phyloP scores from a whole-genome alignment of 2,329 filamentous ascomycete genomes.

The Diaporthe sp. region DNA sequence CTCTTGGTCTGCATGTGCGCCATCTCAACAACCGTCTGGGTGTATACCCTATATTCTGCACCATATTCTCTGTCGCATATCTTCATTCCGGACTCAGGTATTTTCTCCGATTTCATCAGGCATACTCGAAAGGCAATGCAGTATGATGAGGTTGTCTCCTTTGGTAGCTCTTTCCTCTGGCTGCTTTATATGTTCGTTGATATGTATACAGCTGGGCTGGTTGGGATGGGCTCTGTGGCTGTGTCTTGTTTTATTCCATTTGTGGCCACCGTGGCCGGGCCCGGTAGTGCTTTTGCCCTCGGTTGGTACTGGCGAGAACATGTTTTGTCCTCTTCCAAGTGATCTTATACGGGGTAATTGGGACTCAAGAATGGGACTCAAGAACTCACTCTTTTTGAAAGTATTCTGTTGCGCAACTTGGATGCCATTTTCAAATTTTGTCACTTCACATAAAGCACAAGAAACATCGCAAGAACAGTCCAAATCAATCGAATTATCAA shows the following conservation, averaged over 20 bases:
- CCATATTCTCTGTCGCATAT: not conserved
- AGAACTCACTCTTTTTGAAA: too few species aligned
- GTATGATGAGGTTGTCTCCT: slow-evolving; percentile 34
- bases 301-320: slow-evolving; percentile 9
- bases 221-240: not conserved
- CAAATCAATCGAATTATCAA: too few species aligned
- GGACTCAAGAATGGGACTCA: too few species aligned
- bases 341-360: too few species aligned
- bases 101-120: slow-evolving; percentile 2
- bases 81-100: not conserved
- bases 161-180: slow-evolving; percentile 36
- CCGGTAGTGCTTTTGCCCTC: not conserved
- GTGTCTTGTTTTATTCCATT: not conserved
- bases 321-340: not conserved
- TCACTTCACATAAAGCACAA: too few species aligned
- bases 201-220: not conserved
- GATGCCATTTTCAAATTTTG: too few species aligned
- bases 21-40: slow-evolving; percentile 1
- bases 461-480: too few species aligned
- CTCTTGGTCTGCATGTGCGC: not conserved
- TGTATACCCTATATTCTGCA: not conserved
- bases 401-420: too few species aligned
- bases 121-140: slow-evolving; percentile 29
- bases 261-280: not conserved
- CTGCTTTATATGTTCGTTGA: slow-evolving; percentile 17